Evolutionary conservation across 2,329 filamentous ascomycete species (phyloP), one percentile per base, ranked within the genome.

Genomic region (Pseudogymnoascus sp.): DNA sequence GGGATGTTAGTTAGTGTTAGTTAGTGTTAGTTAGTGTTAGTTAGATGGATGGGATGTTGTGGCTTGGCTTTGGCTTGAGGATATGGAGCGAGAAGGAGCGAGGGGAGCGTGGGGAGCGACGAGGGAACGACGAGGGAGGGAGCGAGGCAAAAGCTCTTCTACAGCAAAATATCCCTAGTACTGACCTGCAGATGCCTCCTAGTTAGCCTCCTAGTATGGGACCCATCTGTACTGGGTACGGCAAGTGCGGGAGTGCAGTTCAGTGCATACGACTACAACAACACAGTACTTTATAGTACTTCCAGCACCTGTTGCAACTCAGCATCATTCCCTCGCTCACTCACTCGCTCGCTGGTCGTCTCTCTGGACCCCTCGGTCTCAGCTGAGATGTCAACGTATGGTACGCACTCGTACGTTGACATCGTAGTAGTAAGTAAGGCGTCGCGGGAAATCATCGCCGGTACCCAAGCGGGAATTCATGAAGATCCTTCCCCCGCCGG

Each of bases 281-380:
- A 28, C 37, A n/a, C 42, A 46, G 21, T 46, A 46, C 42, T 31
- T 40, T 42, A 16, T 16, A 14, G 40, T 42, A 42, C 40, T 50
- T 50, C 7, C 23, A 25, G 14, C 16, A 31, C 16, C 16, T 28
- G 7, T 50, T 50, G n/a, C 10, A 28, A 8, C 25, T 14, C 28
- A 37, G 8, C 5, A 18, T 60, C 56, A 37, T 60, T 60, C 56
- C 23, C 56, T 25, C 56, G 28, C n/a, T 40, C 56, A 37, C 28
- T 60, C 56, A 37, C 56, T 60, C 56, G 31, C 56, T 59, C 56
- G 31, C 25, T 11, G 21, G 11, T 25, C 16, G 12, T 60, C 31
- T 60, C 59, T 60, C 59, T 42, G 31, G 37, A 42, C 34, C 34
- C 37, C 59, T 37, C 59, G 59, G 34, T 60, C 59, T 37, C 59